Evolutionary conservation across 1,284 basidiomycete genomes (phyloP), one percentile per base, ranked within the genome.

Genomic region (Microbotryum lychnidis-dioicae): DNA sequence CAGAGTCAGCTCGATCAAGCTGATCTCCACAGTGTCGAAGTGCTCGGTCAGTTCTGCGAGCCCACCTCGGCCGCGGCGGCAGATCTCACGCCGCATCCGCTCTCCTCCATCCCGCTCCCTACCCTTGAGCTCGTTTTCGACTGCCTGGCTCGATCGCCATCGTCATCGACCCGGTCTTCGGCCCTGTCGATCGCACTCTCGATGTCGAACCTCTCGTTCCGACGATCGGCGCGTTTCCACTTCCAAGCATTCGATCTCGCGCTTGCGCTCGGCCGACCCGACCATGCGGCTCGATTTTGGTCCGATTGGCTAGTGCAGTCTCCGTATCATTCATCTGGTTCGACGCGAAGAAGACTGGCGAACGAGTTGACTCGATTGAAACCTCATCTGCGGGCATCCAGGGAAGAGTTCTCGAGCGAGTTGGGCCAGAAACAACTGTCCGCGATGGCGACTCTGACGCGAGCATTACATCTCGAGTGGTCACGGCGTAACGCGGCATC

Each of bases 281-380:
- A 68, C 55, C 54, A 62, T 21, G 67, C 67, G 7, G 61, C 64
- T 8, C 57, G 54, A 4, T 60, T 58, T 42, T 64, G 58, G 37
- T 62, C 21, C 37, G 63, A 65, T 21, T 51, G 37, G n/a, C 54
- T 64, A 47, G 48, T 29, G 1, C 29, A 54, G 5, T 46, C 25
- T 4, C 3, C 6, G 29, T 25, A 10, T 18, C 56, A 51, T 47
- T 57, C 57, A 25, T n/a, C 6, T 4, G 25, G 46, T 5, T 21
- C 52, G 8, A 16, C 60, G 0, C 25, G 33, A 1, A 44, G 45
- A 23, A 45, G 49, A n/a, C 29, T 62, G 4, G n/a, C 50, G 7
- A 42, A 42, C 14, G 37, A 42, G 37, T 42, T 42, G 37, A 42
- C 37, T 42, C 37, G 37, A 42, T 42, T 42, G 14, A 42, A 42